Evolutionary conservation across 2,329 filamentous ascomycete genomes (phyloP), one percentile per base, ranked within the genome.

Genomic region (Hypomyces rosellus): DNA sequence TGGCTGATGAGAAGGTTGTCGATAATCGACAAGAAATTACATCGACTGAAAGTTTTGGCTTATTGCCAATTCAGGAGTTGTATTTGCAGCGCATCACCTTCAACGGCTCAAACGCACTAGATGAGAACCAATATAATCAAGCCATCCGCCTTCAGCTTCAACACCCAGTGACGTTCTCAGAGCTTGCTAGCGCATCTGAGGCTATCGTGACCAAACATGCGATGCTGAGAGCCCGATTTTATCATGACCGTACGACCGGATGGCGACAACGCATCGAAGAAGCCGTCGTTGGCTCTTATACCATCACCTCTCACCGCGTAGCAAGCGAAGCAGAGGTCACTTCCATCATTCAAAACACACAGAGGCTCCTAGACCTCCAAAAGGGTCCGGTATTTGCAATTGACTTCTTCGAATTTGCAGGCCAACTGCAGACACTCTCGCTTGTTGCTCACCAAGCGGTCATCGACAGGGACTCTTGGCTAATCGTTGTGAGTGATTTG

Each of bases 391-490:
- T 61, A n/a, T 20, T 61, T 25, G 47, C 54, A 7, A 56, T 44
- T 8, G 48, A 51, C 30, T 34, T 56, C 18, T 53, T 56, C 34
- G 44, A 55, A 18, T 20, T 41, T 14, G 25, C 25, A 7, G 34
- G 50, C 20, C 48, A 50, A 6, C 9, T 6, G 11, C 33, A 36
- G 42, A 25, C 16, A 5, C 42, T 53, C 36, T 18, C 39, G 22
- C 30, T 55, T 15, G 34, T 30, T 36, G 53, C 54, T 16, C 55
- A 57, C 33, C 53, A 57, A 39, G 16, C 54, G 1, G 45, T 55
- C n/a, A 59, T 61, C 22, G 73, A 76, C 57, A 73, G 75, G 59
- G 75, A 75, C 54, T 77, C 74, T 36, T 76, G 73, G 36, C 25
- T 11, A 30, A 30, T 30, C 25, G 9, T 30, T 30, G 25, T 30